Conservation (phyloP, 2,329 filamentous ascomycete species). For the Fusarium illudens region DNA sequence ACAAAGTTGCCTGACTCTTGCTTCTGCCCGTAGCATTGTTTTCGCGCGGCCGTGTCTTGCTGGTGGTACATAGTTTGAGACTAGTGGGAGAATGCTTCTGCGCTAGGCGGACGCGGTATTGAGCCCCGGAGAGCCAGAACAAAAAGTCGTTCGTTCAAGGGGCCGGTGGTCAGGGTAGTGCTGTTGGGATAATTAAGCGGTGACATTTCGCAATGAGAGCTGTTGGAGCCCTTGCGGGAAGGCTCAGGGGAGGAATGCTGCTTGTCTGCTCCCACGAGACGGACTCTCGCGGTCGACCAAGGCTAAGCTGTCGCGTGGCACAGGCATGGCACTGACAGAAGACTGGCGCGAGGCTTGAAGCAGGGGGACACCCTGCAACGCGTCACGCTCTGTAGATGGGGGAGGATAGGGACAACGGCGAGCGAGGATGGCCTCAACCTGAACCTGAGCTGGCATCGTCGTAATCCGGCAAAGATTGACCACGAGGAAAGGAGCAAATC, state of each 20-base stretch:
- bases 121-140: slow-evolving; percentile 25
- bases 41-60: neutral
- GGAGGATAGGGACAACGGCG: neutral
- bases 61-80: slow-evolving; percentile 12
- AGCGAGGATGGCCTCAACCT: slow-evolving; percentile 2
- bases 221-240: neutral
- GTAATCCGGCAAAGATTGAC: neutral
- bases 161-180: slow-evolving; percentile 8
- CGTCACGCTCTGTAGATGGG: neutral
- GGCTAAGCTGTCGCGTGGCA: slow-evolving; percentile 35
- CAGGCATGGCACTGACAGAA: slow-evolving; percentile 38
- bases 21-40: neutral
- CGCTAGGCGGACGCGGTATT: slow-evolving; percentile 33
- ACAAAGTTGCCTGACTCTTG: neutral
- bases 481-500: neutral
- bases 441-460: neutral
- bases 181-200: slow-evolving; percentile 13
- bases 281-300: neutral
- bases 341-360: slow-evolving; percentile 5
- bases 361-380: slow-evolving; percentile 8
- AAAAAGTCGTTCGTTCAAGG: slow-evolving; percentile 18
- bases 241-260: neutral
- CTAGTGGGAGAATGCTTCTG: slow-evolving; percentile 20
- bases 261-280: neutral
- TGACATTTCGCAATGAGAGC: slow-evolving; percentile 14